Conservation (phyloP, 179 eudicot genomes). For the Amaranthus tricolor region DNA sequence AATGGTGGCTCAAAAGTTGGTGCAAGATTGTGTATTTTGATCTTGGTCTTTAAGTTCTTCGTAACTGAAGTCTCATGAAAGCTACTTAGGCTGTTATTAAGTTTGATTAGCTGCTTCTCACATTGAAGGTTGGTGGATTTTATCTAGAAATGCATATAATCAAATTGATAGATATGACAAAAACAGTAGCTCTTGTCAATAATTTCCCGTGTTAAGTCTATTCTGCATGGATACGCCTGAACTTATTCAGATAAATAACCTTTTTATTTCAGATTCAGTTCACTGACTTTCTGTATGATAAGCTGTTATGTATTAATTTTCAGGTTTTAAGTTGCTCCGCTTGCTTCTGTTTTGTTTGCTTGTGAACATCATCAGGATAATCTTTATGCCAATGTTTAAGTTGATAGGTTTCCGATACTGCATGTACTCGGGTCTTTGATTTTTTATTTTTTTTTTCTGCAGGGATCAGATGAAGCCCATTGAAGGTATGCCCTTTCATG, state of each 20-base stretch:
- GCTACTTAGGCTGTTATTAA: not conserved
- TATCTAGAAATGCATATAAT: no score
- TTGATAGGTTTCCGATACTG: conserved; percentile 9
- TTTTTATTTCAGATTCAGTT: not conserved
- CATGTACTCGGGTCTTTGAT: conserved; percentile 4
- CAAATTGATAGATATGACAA: no score
- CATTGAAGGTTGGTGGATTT: no score
- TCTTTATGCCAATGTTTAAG: conserved; percentile 5
- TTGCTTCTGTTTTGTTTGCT: not conserved
- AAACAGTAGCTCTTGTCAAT: no score
- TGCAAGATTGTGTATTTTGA: no score
- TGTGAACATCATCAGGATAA: conserved; percentile 1
- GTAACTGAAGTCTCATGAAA: not conserved
- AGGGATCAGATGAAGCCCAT: conserved; percentile 68
- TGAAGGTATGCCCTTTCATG: conserved; percentile 69
- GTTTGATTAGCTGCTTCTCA: not conserved
- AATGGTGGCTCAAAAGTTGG: not conserved
- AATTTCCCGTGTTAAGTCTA: not conserved
- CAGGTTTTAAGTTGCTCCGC: not conserved
- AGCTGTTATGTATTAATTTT: not conserved
- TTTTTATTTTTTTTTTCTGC: not conserved
- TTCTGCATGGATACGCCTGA: not conserved
- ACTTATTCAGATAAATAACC: not conserved
- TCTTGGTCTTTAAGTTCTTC: not conserved
- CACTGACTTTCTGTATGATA: not conserved